Evolutionary conservation across 148 eudicot genomes (phyloP), one percentile per base, ranked within the genome.

Genomic region (Drosera capensis): DNA sequence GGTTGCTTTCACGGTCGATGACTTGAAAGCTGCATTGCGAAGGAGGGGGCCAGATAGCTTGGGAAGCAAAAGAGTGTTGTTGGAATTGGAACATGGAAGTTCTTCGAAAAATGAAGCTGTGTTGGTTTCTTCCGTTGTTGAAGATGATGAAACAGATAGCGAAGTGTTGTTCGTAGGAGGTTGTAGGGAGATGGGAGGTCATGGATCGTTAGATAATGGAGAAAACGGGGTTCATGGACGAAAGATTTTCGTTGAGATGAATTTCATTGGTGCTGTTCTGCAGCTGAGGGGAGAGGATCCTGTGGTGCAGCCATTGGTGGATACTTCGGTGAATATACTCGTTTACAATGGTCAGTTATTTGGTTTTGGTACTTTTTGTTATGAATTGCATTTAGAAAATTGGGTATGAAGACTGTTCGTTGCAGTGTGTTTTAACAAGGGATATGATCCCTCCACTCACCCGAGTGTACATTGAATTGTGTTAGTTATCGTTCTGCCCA

Each of bases 1-100:
- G 75, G 48, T 28, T 50, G 25, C 13, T 20, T 53, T 71, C 47
- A 49, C 45, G 8, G 46, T 75, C 19, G 80, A 90, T 16, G 95
- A 74, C 28, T 61, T 77, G 41, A 77, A 74, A 68, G 73, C 64
- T 25, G 87, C 82, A 54, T 40, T 84, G 46, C 36, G 62, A 20
- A 84, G 93, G 61, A 62, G 99, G 52, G 95, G 99, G 13, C 99
- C 99, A 14, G 93, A 90, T 63, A 78, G 85, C 51, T 69, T 90
- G 60, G 87, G 80, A 59, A 56, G 65, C 49, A 70, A 48, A 51
- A 68, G 28, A 43, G 59, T 85, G 25, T 29, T 62, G 36, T 64
- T 90, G 34, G 52, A 51, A 52, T 45, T 63, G 30, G 56, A 48
- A 35, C 36, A 37, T 44, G 16, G 45, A 18, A 8, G 46, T 50